Percentiles rank a stretch among this genome's conserved stretches.
phyloP scores from a whole-genome alignment of 805 yeast species.

The Schwanniomyces polymorphus region DNA sequence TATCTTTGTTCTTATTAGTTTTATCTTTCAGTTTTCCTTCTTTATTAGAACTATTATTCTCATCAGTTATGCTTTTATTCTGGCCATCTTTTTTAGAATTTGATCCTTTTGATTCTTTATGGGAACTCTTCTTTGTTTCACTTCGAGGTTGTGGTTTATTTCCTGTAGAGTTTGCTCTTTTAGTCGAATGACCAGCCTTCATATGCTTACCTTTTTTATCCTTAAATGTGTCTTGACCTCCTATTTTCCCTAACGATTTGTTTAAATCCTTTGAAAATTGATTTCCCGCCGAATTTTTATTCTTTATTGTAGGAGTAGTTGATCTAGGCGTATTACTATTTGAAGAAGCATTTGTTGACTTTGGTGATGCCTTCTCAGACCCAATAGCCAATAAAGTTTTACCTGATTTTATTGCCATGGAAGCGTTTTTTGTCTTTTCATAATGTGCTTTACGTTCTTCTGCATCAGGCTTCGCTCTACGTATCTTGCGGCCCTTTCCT shows the following conservation, averaged over 20 bases:
- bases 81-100: not conserved
- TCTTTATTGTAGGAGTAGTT: not conserved
- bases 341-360: constrained; percentile 5
- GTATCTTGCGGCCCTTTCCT: constrained; percentile 14
- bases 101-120: not conserved
- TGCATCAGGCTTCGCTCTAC: constrained; percentile 25
- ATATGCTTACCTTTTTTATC: not conserved
- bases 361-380: constrained; percentile 16
- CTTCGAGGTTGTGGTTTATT: not conserved
- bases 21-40: not conserved
- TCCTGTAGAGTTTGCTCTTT: not conserved
- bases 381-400: constrained; percentile 41
- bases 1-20: no score
- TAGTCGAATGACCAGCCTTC: not conserved
- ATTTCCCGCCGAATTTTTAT: not conserved
- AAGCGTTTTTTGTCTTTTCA: constrained; percentile 28
- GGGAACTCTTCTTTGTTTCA: not conserved
- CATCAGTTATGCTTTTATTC: not conserved
- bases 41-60: not conserved
- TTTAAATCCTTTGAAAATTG: not conserved
- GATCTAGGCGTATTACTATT: constrained; percentile 3
- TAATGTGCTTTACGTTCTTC: constrained; percentile 41
- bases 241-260: not conserved
- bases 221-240: not conserved
- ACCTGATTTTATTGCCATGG: constrained; percentile 34